Conservation (phyloP, 2,329 filamentous ascomycete genomes). For the Penicillium vulpinum region DNA sequence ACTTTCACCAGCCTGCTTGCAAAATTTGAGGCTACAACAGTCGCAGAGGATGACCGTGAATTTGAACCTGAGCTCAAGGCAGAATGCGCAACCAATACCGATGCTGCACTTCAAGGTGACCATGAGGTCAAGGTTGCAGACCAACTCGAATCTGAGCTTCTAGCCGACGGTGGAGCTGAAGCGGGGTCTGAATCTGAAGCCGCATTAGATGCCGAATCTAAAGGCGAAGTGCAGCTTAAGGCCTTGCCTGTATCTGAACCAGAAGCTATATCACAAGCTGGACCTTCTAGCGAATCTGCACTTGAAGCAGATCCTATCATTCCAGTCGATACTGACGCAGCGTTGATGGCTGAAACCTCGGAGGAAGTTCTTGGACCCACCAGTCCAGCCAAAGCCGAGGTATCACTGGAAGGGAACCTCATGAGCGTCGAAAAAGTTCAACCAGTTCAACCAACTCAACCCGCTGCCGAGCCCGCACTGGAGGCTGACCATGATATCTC, state of each 20-base stretch:
- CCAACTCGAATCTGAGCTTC: background rate
- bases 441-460: background rate
- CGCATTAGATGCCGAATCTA: background rate
- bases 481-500: constrained; percentile 30
- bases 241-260: background rate
- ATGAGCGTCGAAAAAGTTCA: background rate
- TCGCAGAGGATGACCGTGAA: constrained; percentile 1
- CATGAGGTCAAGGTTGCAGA: background rate
- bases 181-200: background rate
- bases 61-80: background rate
- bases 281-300: background rate
- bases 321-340: background rate
- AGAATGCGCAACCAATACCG: background rate
- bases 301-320: background rate
- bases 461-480: background rate
- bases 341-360: background rate
- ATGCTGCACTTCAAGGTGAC: background rate
- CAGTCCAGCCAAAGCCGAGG: background rate
- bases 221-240: background rate
- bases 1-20: constrained; percentile 41
- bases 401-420: background rate
- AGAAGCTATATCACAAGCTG: background rate
- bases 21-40: constrained; percentile 37
- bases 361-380: background rate
- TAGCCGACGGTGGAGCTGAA: background rate